Base-by-base conservation (phyloP, 768 basidiomycete genomes). In the Candolleomyces aberdarensis region DNA sequence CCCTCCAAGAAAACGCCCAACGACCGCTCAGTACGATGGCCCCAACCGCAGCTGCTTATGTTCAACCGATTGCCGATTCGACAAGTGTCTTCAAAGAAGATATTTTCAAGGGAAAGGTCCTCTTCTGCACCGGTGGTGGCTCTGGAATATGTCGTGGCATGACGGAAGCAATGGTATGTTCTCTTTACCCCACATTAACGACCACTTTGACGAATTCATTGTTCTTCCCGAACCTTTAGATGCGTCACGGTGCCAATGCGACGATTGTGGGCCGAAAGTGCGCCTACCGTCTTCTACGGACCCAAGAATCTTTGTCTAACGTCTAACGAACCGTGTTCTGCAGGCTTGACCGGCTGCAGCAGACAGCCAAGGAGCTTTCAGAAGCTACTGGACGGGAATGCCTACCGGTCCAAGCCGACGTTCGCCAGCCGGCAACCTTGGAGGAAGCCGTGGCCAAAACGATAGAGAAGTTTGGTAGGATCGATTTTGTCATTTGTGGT, bases 401-500 rank as follows among this genome's bases (percentile, higher is more conserved):
- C 69, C 66, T 98, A 4, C 78, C 91, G 14, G 77, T 83, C 10
- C 83, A 88, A 63, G 94, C 84, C 1, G 96, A 98, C 68, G 96
- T 99, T 9, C 80, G 96, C 51, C 78, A 91, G 43, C 87, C 91
- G 1, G 80, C 85, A 53, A 78, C 87, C 14, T 75, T 99, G 43
- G 80, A 83, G 61, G 83, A 80, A 7, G 96, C 96, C 6, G 96
- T 92, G 19, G 74, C 84, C 29, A 82, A 85, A 69, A 84, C 91
- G 0, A 83, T 95, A 17, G 83, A 86, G 62, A 80, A 79, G 65
- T 95, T 91, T 69, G 95, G 96, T 0, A 81, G 80, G 64, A 93
- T 99, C 61, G 96, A 99, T 75, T 96, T 92, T 70, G 96, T 98
- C 55, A 92, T 98, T 58, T 94, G 93, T 70, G 94, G 94, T 91